Evolutionary conservation across 345 rosid species (phyloP), one percentile per base, ranked within the genome.

Genomic region (Pugionium cornutum): DNA sequence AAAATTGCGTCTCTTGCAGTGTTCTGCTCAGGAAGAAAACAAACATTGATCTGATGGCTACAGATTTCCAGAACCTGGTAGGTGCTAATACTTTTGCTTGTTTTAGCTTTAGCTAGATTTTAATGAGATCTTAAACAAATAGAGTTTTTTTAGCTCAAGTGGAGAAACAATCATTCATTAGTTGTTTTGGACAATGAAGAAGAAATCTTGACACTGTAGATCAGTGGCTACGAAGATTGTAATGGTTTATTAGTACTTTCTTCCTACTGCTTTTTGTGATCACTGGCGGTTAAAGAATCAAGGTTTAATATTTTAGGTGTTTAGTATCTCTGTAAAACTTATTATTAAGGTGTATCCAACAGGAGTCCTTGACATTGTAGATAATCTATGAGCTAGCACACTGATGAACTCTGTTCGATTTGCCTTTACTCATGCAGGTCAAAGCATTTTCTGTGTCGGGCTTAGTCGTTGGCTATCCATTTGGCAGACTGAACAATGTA

Each of bases 391-490:
- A 45, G 37, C 36, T 25, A 45, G 0, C 54, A n/a, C 9, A 32
- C 33, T 58, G 6, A 6, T 35, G 52, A 64, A 34, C 71, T 65
- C 6, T 1, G 9, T 11, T 11, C 34, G 35, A 36, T 18, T 52
- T 59, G 9, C 5, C 37, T 67, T 55, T 26, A 11, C 50, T 48
- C 37, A 6, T 79, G 76, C 91, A 90, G 91, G 72, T 84, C 46
- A 83, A 86, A 60, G 79, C 86, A 72, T 77, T 81, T 70, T 82
- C 84, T 18, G 51, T 94, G 53, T 64, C 48, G 1, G 96, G 97
- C 31, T 90, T 88, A 63, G 67, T 88, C 40, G 86, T 94, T 68
- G 97, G 95, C 69, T 69, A 67, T 71, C 97, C 97, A 27, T 69
- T 73, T 45, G 81, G 79, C 36, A 81, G 81, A 77, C 68, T 45